A percentile compares a stretch with the other conserved stretches of the same genome.
Conservation (phyloP, 2,329 filamentous ascomycete genomes). For the Sporothrix protearum region DNA sequence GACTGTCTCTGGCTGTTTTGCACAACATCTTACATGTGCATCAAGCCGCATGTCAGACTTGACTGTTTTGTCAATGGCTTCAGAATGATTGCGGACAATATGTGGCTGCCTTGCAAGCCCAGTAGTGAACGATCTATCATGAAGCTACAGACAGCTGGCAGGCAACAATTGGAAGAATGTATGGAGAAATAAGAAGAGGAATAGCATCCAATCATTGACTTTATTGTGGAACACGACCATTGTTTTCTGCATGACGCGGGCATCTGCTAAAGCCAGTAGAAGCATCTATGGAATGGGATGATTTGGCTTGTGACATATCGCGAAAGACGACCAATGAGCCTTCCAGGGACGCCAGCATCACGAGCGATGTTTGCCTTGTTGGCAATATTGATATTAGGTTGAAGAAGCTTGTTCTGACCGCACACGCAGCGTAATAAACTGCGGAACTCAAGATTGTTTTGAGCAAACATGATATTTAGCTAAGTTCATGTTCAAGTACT, state of each 20-base stretch:
- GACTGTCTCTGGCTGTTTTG: background rate
- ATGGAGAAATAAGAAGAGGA: background rate
- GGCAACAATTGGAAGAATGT: background rate
- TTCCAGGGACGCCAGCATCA: background rate
- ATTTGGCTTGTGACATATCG: background rate
- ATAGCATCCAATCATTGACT: background rate
- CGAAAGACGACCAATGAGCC: background rate
- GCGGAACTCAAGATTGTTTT: too few relatives aligned
- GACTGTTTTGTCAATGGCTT: background rate
- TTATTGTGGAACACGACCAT: background rate
- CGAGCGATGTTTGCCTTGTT: background rate
- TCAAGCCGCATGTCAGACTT: too few relatives aligned
- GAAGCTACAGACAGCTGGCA: background rate
- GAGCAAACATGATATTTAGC: too few relatives aligned
- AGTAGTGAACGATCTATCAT: background rate
- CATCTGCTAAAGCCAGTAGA: background rate
- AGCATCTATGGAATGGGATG: background rate
- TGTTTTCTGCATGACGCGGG: background rate
- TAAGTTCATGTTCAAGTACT: too few relatives aligned
- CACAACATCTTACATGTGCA: too few relatives aligned
- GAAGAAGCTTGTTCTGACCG: background rate
- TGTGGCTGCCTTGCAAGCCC: background rate
- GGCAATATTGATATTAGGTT: background rate
- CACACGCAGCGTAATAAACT: too few relatives aligned
- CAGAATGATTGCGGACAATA: background rate